Percentiles rank a stretch among this genome's conserved stretches.
phyloP scores from a whole-genome alignment of 2,329 filamentous ascomycete species.

The Emydomyces testavorans region DNA sequence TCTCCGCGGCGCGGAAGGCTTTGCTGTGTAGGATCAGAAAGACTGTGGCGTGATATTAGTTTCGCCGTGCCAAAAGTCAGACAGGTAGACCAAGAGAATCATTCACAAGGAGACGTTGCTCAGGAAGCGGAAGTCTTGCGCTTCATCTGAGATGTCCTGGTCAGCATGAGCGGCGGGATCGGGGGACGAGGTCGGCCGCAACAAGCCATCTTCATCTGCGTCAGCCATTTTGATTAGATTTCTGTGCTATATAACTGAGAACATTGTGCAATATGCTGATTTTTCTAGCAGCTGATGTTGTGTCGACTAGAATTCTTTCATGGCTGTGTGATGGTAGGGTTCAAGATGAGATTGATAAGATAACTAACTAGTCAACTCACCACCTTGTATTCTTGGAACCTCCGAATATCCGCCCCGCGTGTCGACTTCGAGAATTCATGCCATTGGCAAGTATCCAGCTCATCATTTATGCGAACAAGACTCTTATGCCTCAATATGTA shows the following conservation, averaged over 20 bases:
- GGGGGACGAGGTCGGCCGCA: slow-evolving; percentile 20
- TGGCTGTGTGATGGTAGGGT: too few species aligned
- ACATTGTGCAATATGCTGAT: background rate
- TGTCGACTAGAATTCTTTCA: background rate
- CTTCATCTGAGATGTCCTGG: slow-evolving; percentile 61
- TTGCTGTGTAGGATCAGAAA: slow-evolving; percentile 26
- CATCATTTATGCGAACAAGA: too few species aligned
- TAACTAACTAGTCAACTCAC: too few species aligned
- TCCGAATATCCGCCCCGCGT: too few species aligned
- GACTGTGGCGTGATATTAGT: slow-evolving; percentile 17
- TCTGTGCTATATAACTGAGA: background rate
- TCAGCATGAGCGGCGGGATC: slow-evolving; percentile 36
- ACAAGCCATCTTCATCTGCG: slow-evolving; percentile 34
- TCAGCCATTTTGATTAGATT: slow-evolving; percentile 29
- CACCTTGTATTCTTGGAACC: too few species aligned
- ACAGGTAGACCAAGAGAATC: background rate
- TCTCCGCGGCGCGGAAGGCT: slow-evolving; percentile 77
- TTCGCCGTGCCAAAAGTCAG: background rate
- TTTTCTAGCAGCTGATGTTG: background rate
- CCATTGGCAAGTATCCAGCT: too few species aligned
- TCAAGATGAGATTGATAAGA: slow-evolving; percentile 7
- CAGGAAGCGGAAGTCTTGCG: slow-evolving; percentile 75
- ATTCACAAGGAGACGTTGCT: slow-evolving; percentile 43
- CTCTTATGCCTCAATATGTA: background rate
- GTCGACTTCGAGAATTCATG: too few species aligned